phyloP scores from a whole-genome alignment of 2,329 filamentous ascomycete species.

The Beauveria australis region DNA sequence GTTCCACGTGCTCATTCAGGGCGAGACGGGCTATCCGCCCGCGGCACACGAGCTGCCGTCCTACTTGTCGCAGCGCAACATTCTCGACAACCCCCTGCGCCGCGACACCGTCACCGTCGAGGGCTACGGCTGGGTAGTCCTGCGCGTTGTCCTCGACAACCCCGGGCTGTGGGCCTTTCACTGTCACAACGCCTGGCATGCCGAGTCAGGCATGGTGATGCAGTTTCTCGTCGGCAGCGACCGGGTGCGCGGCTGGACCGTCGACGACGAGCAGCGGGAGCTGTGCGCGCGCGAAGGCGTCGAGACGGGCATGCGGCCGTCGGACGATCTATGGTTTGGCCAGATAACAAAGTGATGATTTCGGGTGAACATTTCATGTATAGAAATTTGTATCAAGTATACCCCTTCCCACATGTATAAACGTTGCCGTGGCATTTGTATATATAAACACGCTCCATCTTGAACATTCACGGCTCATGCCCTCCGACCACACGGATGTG shows the following conservation, averaged over 20 bases:
- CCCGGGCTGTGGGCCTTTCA: constrained; percentile 51
- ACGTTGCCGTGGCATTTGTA: too few relatives aligned
- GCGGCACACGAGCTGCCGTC: constrained; percentile 16
- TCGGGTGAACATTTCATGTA: not conserved
- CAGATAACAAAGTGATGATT: not conserved
- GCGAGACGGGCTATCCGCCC: constrained; percentile 27
- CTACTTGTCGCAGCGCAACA: constrained; percentile 18
- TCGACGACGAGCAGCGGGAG: constrained; percentile 16
- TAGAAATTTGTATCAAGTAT: not conserved
- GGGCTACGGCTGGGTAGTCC: constrained; percentile 45
- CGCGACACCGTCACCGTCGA: constrained; percentile 42
- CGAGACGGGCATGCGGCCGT: constrained; percentile 23
- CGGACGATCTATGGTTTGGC: constrained; percentile 31
- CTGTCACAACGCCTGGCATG: constrained; percentile 52
- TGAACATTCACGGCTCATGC: too few relatives aligned
- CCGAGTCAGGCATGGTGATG: constrained; percentile 51
- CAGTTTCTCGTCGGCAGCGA: constrained; percentile 37
- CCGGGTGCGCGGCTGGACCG: constrained; percentile 19
- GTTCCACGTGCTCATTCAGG: constrained; percentile 39
- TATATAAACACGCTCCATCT: too few relatives aligned
- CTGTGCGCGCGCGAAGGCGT: constrained; percentile 25
- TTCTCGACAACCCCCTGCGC: constrained; percentile 25
- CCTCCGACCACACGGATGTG: too few relatives aligned
- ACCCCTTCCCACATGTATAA: too few relatives aligned
- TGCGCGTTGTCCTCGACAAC: constrained; percentile 49